These are phyloP conservation scores for Macroventuria anomochaeta DNA, from an alignment of 2,329 filamentous ascomycete genomes.

Conservation along the genomic window DNA sequence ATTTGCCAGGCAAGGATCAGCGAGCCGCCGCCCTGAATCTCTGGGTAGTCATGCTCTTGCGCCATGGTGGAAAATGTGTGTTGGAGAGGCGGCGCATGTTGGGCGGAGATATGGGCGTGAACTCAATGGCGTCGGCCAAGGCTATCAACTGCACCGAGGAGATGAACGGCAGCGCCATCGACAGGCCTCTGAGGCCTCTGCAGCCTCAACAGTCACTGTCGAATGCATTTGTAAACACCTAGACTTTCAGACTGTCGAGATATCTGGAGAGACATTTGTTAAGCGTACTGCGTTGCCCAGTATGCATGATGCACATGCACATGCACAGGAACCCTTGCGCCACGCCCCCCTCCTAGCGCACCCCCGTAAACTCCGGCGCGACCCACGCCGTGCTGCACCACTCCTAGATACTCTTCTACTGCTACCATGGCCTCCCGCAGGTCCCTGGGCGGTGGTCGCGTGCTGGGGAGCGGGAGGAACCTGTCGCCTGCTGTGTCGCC, in stretches of 20 bases:
- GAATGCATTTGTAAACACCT: background rate
- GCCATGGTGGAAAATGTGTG: conserved; percentile 51
- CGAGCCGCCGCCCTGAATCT: conserved; percentile 88
- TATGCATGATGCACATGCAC: conserved; percentile 14
- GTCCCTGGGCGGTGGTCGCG: conserved; percentile 84
- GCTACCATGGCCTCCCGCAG: conserved; percentile 58
- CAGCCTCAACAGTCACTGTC: background rate
- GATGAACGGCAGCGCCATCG: conserved; percentile 5
- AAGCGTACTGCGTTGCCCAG: conserved; percentile 11
- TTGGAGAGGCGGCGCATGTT: conserved; percentile 20
- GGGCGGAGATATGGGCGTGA: conserved; percentile 35
- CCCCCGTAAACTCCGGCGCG: conserved; percentile 22
- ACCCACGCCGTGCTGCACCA: conserved; percentile 16
- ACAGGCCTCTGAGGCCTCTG: background rate
- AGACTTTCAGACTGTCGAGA: too few species aligned
- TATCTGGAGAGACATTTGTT: too few species aligned
- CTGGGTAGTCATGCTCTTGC: conserved; percentile 65
- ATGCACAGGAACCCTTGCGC: conserved; percentile 27
- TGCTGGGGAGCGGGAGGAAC: conserved; percentile 84
- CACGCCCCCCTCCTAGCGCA: conserved; percentile 23
- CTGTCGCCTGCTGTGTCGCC: conserved; percentile 68
- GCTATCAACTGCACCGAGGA: conserved; percentile 9
- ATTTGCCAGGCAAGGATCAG: conserved; percentile 97
- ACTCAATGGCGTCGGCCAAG: conserved; percentile 20
- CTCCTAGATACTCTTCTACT: conserved; percentile 1